Base-by-base conservation (phyloP, 805 yeast species). In the Citeromyces nyonsensis region DNA sequence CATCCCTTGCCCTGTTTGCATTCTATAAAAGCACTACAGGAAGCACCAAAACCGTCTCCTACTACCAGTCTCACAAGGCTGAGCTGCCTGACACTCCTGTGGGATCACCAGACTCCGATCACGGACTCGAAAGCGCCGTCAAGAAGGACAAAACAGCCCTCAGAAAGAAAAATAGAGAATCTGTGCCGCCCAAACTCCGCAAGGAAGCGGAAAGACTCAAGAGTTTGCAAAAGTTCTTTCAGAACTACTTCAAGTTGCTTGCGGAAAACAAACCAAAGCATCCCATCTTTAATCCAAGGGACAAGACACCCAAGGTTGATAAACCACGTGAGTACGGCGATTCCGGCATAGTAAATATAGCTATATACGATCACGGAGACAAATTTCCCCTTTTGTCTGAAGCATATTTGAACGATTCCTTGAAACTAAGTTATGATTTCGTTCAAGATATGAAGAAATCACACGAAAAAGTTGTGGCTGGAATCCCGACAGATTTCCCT, bases 351-450 rank as follows among this genome's bases (percentile, higher is more conserved):
- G 39, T 44, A 4, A 43, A 52, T 32, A 44, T 53, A 28, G 56
- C 57, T 11, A 30, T 44, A 32, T 56, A 52, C 35, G 56, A 51
- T 34, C 36, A 30, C 10, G 48, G 42, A 7, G 39, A 42, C 3
- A 34, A 38, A 10, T 36, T 35, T 27, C 64, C 61, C 0, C 47
- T 63, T 1, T 61, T 73, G 42, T 60, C 73, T 6, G 80, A 74
- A 40, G 55, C 61, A 11, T 73, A 61, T 47, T 52, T 76, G 25
- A 50, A 56, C 6, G 50, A 61, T 11, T 72, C 71, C 41, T 52
- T 76, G 11, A 63, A 63, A 32, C 44, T 75, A 24, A 57, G 60
- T 10, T 48, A 49, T 2, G 52, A 49, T 0, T 68, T 73, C 42
- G 51, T 69, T 24, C 37, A 42, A 1, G 54, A 57, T 25, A 52